Percentiles rank a stretch among this genome's conserved stretches.
phyloP scores from a whole-genome alignment of 352 stramenopile species.

The Globisporangium nodosum region DNA sequence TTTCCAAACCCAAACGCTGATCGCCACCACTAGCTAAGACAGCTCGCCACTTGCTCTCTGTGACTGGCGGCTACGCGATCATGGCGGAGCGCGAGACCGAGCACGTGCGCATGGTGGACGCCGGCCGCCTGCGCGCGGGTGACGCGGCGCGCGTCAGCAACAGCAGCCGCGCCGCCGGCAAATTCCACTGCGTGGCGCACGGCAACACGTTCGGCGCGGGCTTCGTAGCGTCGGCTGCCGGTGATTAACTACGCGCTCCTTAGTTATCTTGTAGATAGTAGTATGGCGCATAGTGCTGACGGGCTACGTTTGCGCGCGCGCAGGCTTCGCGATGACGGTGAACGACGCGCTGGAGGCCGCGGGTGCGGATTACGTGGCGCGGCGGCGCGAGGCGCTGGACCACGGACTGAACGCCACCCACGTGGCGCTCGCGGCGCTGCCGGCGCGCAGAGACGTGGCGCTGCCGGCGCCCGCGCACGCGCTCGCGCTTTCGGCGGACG shows the following conservation, averaged over 20 bases:
- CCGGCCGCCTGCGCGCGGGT: conserved; percentile 39
- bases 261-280: too few species aligned
- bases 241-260: conserved; percentile 12
- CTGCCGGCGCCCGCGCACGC: conserved; percentile 38
- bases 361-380: conserved; percentile 36
- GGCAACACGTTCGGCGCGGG: conserved; percentile 54
- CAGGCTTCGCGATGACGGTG: conserved; percentile 39
- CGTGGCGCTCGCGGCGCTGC: conserved; percentile 36
- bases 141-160: conserved; percentile 24
- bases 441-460: conserved; percentile 25
- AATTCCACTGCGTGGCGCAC: conserved; percentile 50
- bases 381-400: conserved; percentile 44
- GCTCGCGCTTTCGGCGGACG: conserved; percentile 48
- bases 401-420: conserved; percentile 44
- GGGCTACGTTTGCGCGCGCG: background rate
- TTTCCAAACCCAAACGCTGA: background rate
- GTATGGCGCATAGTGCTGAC: too few species aligned
- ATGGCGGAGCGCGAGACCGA: conserved; percentile 52
- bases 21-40: background rate
- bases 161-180: conserved; percentile 26
- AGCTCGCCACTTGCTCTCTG: background rate
- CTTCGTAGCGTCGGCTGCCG: conserved; percentile 35
- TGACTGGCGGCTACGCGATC: background rate
- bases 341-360: conserved; percentile 28
- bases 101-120: conserved; percentile 74